These are phyloP conservation scores for Penicillium psychrofluorescens DNA, from an alignment of 495 filamentous ascomycete genomes.

Conservation along the genomic window DNA sequence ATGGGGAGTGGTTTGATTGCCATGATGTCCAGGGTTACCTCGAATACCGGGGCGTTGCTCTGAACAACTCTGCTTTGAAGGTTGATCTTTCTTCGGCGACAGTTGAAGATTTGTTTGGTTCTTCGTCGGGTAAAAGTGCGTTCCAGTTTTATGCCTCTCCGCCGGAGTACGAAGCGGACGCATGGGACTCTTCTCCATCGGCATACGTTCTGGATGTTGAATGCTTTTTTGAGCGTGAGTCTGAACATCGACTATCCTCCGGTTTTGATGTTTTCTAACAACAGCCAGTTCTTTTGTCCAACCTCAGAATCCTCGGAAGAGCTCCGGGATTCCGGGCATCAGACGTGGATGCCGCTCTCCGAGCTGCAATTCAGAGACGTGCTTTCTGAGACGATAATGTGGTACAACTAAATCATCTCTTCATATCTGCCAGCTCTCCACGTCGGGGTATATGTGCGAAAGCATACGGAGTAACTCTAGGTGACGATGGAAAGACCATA, in stretches of 20 bases:
- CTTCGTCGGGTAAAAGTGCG: constrained; percentile 4
- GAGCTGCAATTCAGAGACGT: constrained; percentile 11
- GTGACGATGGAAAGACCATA: too few relatives aligned
- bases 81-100: constrained; percentile 10
- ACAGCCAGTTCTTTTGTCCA: constrained; percentile 12
- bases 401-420: too few relatives aligned
- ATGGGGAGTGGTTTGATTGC: constrained; percentile 24
- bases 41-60: constrained; percentile 9
- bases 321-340: constrained; percentile 18
- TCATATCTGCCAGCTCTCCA: too few relatives aligned
- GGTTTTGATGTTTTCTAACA: background rate
- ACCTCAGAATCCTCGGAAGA: constrained; percentile 18
- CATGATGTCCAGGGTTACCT: constrained; percentile 24
- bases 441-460: too few relatives aligned
- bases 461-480: too few relatives aligned
- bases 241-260: background rate
- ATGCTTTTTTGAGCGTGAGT: constrained; percentile 23
- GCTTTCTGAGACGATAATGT: background rate
- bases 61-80: constrained; percentile 13
- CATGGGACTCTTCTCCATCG: background rate
- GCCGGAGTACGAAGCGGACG: background rate
- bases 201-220: constrained; percentile 18
- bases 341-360: constrained; percentile 20
- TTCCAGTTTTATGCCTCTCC: constrained; percentile 8
- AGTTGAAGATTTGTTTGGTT: constrained; percentile 9